These are phyloP conservation scores for Capsaspora owczarzaki DNA, from an alignment of 78 protist species.

Conservation along the genomic window DNA sequence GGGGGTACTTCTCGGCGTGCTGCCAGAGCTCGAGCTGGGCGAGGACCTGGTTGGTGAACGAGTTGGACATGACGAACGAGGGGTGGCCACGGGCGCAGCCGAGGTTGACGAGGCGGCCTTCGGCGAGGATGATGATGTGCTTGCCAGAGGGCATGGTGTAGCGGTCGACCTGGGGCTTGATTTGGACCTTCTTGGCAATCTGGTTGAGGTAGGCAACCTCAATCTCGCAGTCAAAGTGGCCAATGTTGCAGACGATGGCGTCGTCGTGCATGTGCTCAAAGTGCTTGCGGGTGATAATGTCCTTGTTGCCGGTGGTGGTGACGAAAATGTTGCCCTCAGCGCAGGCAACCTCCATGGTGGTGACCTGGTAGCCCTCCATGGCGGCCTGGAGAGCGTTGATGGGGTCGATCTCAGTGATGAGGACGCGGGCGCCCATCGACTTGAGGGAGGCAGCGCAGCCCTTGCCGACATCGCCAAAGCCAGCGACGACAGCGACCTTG, in stretches of 20 bases:
- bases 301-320: constrained; percentile 96
- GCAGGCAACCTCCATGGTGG: constrained; percentile 81
- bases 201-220: constrained; percentile 80
- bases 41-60: constrained; percentile 94
- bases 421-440: constrained; percentile 84
- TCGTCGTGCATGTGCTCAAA: constrained; percentile 90
- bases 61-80: constrained; percentile 97
- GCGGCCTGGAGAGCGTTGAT: constrained; percentile 99
- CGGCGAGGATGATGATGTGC: constrained; percentile 93
- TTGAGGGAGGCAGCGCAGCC: constrained; percentile 90
- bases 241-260: constrained; percentile 99
- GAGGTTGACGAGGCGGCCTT: constrained; percentile 97
- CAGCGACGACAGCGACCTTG: constrained; percentile 88
- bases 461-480: constrained; percentile 99
- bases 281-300: constrained; percentile 83
- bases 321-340: constrained; percentile 81
- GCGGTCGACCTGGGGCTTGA: constrained; percentile 98
- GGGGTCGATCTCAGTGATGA: constrained; percentile 98
- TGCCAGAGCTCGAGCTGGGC: constrained; percentile 96
- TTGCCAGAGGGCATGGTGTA: constrained; percentile 76
- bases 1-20: constrained; percentile 53
- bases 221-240: constrained; percentile 99
- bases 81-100: constrained; percentile 99
- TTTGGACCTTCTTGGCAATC: constrained; percentile 51
- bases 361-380: constrained; percentile 95